Conservation (phyloP, 148 eudicot genomes). For the Chenopodium formosanum region DNA sequence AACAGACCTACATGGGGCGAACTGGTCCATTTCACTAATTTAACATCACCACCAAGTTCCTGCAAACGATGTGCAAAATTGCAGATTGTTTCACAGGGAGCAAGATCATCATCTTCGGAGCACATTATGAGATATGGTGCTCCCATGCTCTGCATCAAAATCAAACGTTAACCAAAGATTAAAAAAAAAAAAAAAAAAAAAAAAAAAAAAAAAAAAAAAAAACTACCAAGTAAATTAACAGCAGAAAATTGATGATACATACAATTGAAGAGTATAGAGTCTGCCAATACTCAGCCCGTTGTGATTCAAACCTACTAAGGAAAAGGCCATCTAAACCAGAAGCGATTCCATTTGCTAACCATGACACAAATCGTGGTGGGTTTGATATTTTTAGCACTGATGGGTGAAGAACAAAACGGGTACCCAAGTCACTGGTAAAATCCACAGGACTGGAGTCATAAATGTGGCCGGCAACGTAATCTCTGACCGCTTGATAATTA, state of each 20-base stretch:
- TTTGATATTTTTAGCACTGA: slow-evolving; percentile 61
- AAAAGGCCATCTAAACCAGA: slow-evolving; percentile 77
- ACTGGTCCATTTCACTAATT: slow-evolving; percentile 76
- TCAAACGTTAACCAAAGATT: not conserved
- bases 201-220: too few species aligned
- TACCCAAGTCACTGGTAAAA: slow-evolving; percentile 78
- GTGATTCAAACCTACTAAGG: slow-evolving; percentile 76
- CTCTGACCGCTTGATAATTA: slow-evolving; percentile 56
- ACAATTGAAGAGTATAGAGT: slow-evolving; percentile 85
- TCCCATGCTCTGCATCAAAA: slow-evolving; percentile 54
- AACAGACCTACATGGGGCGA: slow-evolving; percentile 87
- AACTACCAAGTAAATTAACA: not conserved
- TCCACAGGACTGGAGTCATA: slow-evolving; percentile 89
- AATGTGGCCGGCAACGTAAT: slow-evolving; percentile 78
- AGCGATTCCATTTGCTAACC: slow-evolving; percentile 68
- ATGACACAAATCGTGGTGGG: slow-evolving; percentile 64
- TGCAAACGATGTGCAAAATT: slow-evolving; percentile 64
- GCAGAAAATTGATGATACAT: slow-evolving; percentile 32
- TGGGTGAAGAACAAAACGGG: slow-evolving; percentile 78
- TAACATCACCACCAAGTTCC: slow-evolving; percentile 81
- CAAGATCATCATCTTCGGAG: slow-evolving; percentile 90
- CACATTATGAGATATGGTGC: slow-evolving; percentile 88
- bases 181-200: not conserved
- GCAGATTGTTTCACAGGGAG: slow-evolving; percentile 62
- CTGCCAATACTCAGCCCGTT: slow-evolving; percentile 97